phyloP scores from a whole-genome alignment of 768 basidiomycete species.

The Hypholoma fasciculare region DNA sequence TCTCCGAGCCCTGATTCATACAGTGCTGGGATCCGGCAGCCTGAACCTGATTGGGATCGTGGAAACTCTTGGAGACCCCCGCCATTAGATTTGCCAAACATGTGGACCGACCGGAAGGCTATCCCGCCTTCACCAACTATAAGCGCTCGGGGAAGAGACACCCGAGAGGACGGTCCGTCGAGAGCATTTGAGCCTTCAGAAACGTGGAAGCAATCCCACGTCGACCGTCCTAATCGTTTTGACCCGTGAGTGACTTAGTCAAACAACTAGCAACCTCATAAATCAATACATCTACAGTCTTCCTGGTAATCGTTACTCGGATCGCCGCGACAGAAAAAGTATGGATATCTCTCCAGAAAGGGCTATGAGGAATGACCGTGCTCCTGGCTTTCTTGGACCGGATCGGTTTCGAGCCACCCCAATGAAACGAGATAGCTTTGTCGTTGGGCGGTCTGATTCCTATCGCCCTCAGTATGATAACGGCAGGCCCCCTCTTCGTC shows the following conservation, averaged over 20 bases:
- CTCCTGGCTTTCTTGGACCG: conserved; percentile 25
- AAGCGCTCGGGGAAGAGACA: conserved; percentile 25
- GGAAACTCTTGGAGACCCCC: conserved; percentile 39
- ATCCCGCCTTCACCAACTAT: conserved; percentile 37
- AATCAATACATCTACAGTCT: conserved; percentile 18
- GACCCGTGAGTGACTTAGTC: conserved; percentile 40
- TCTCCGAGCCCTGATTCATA: conserved; percentile 57
- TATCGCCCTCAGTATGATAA: conserved; percentile 51
- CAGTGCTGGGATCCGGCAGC: conserved; percentile 32
- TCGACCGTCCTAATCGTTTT: conserved; percentile 39
- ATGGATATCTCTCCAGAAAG: conserved; percentile 38
- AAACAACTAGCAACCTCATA: neutral
- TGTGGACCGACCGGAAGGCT: conserved; percentile 44
- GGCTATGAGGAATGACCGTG: conserved; percentile 30
- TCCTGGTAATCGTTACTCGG: conserved; percentile 32
- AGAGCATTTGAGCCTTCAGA: conserved; percentile 77
- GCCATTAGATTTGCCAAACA: conserved; percentile 22
- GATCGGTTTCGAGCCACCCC: conserved; percentile 56
- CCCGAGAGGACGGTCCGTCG: conserved; percentile 32
- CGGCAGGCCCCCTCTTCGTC: conserved; percentile 27
- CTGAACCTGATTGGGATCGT: conserved; percentile 52
- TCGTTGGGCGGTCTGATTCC: conserved; percentile 38
- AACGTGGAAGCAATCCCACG: conserved; percentile 63
- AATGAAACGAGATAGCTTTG: conserved; percentile 38
- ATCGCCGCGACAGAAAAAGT: conserved; percentile 31